phyloP scores from a whole-genome alignment of 371 early-diverging fungal genomes.

The Rhizopus sp. region DNA sequence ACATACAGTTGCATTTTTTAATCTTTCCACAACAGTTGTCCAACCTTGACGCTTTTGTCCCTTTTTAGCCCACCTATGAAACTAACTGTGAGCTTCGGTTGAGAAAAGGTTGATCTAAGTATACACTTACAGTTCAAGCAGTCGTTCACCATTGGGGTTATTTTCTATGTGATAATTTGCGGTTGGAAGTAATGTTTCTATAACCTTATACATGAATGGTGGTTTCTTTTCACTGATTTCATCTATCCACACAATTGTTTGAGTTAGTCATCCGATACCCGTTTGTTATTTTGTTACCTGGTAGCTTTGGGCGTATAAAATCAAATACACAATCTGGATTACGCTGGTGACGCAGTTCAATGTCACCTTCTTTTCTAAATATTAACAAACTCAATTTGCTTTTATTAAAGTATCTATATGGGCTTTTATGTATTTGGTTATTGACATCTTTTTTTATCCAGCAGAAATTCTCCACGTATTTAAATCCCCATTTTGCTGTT shows the following conservation, averaged over 20 bases:
- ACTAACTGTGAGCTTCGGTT: not conserved
- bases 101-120: not conserved
- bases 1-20: not conserved
- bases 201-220: slow-evolving; percentile 76
- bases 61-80: slow-evolving; percentile 52
- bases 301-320: slow-evolving; percentile 72
- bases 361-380: slow-evolving; percentile 83
- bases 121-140: slow-evolving; percentile 72
- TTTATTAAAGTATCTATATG: slow-evolving; percentile 74
- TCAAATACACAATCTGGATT: slow-evolving; percentile 94
- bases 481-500: slow-evolving; percentile 82
- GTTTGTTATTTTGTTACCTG: slow-evolving; percentile 29
- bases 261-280: not conserved
- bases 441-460: slow-evolving; percentile 87
- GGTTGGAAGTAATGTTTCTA: slow-evolving; percentile 87
- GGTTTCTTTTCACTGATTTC: slow-evolving; percentile 82
- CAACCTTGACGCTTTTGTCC: slow-evolving; percentile 52
- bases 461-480: slow-evolving; percentile 94
- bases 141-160: slow-evolving; percentile 63
- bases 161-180: slow-evolving; percentile 67
- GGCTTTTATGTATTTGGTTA: slow-evolving; percentile 73
- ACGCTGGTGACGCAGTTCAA: slow-evolving; percentile 90
- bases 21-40: slow-evolving; percentile 41
- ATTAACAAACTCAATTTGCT: slow-evolving; percentile 87
- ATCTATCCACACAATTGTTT: slow-evolving; percentile 22